Conservation (phyloP, 2,329 filamentous ascomycete species). For the Berkeleyomyces basicola region DNA sequence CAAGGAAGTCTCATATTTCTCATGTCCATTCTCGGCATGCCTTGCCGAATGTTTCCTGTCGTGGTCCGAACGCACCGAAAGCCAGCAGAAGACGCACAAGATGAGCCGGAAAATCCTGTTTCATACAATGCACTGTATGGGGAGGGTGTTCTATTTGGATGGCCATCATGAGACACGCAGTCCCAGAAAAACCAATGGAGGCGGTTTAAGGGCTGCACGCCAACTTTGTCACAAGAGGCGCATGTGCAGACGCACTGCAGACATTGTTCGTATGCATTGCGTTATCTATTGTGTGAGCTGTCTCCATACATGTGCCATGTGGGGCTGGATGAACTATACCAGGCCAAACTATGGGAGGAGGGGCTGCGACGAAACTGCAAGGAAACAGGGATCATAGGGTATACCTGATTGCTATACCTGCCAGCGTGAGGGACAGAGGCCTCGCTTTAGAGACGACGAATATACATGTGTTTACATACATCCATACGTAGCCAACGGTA, state of each 20-base stretch:
- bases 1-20: neutral
- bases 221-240: neutral
- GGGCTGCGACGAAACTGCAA: neutral
- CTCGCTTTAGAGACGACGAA: too few relatives aligned
- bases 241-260: neutral
- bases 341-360: neutral
- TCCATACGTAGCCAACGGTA: neutral
- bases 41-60: neutral
- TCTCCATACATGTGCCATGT: neutral
- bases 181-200: neutral
- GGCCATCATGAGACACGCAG: neutral
- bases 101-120: conserved; percentile 1
- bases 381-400: neutral
- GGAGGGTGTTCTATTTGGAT: neutral
- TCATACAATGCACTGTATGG: neutral
- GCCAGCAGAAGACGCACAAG: neutral
- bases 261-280: neutral
- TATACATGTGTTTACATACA: neutral
- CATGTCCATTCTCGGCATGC: neutral
- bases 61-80: neutral
- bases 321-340: conserved; percentile 1
- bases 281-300: neutral
- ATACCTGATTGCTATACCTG: too few relatives aligned
- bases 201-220: neutral
- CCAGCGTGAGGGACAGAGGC: too few relatives aligned